phyloP scores from a whole-genome alignment of 768 basidiomycete species.

The Cytidiella melzeri region DNA sequence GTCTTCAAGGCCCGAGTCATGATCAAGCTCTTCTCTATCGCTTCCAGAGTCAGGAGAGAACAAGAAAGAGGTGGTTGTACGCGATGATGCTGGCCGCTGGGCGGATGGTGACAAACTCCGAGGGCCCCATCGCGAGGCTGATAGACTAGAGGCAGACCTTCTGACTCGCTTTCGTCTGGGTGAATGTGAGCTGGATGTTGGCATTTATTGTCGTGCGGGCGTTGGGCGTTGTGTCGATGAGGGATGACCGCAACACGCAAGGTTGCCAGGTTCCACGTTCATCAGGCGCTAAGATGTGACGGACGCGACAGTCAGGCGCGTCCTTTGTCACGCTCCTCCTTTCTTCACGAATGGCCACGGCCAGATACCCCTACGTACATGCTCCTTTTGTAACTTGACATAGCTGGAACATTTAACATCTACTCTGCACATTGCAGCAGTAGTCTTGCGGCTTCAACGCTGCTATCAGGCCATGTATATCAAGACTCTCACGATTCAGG shows the following conservation, averaged over 20 bases:
- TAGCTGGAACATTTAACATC: too few species aligned
- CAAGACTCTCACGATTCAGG: constrained; percentile 86
- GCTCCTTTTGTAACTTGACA: background rate
- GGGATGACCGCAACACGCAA: background rate
- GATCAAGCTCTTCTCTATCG: constrained; percentile 15
- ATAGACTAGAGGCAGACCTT: constrained; percentile 17
- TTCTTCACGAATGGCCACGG: background rate
- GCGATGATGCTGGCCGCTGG: constrained; percentile 15
- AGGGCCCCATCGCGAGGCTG: constrained; percentile 18
- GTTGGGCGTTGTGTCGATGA: background rate
- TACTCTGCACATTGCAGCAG: too few species aligned
- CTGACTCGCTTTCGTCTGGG: constrained; percentile 21
- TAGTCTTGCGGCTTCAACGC: too few species aligned
- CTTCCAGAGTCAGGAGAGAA: constrained; percentile 13
- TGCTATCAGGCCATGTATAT: constrained; percentile 53
- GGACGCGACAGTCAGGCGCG: constrained; percentile 7
- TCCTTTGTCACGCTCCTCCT: constrained; percentile 1
- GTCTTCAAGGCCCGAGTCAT: constrained; percentile 7
- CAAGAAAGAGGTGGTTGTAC: constrained; percentile 14
- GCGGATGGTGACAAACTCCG: constrained; percentile 8
- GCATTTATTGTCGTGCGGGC: constrained; percentile 11
- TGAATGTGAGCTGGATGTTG: constrained; percentile 18
- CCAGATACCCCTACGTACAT: background rate
- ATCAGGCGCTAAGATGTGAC: constrained; percentile 3
- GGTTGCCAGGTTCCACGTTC: background rate